phyloP scores from a whole-genome alignment of 2,329 filamentous ascomycete species.

The Penicillium occitanis region DNA sequence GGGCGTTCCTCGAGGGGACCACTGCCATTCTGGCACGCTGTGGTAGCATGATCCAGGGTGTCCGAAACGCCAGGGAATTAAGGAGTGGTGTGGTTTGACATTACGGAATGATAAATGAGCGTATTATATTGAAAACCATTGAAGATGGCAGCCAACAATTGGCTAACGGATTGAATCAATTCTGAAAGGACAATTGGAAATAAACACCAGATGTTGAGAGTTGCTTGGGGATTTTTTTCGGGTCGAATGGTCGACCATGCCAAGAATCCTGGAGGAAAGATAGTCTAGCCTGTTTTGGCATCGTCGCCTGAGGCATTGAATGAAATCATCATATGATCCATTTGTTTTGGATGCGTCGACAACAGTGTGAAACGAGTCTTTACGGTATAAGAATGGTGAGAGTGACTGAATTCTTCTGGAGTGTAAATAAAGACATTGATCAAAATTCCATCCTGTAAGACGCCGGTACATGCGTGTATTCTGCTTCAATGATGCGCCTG shows the following conservation, averaged over 20 bases:
- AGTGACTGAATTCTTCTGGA: not conserved
- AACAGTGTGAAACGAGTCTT: not conserved
- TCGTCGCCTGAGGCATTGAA: constrained; percentile 6
- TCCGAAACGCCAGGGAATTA: not conserved
- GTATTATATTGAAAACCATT: not conserved
- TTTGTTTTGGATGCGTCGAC: not conserved
- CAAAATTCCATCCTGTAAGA: not conserved
- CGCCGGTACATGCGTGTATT: not conserved
- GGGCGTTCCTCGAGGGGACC: constrained; percentile 47
- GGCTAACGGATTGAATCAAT: not conserved
- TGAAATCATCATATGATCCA: not conserved
- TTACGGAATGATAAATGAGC: constrained; percentile 1
- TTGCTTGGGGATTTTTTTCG: constrained; percentile 12
- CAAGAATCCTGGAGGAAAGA: constrained; percentile 9
- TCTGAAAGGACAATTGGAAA: not conserved
- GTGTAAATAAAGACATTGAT: not conserved
- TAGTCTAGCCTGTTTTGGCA: not conserved
- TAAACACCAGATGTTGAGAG: not conserved
- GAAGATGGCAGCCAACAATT: not conserved
- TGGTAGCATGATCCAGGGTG: constrained; percentile 31
- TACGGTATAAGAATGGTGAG: not conserved
- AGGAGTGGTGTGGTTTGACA: constrained; percentile 1
- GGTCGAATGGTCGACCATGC: not conserved
- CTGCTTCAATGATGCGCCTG: not conserved
- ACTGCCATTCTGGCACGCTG: constrained; percentile 32